phyloP scores from a whole-genome alignment of 2,329 filamentous ascomycete genomes.

The Nothophoma quercina region DNA sequence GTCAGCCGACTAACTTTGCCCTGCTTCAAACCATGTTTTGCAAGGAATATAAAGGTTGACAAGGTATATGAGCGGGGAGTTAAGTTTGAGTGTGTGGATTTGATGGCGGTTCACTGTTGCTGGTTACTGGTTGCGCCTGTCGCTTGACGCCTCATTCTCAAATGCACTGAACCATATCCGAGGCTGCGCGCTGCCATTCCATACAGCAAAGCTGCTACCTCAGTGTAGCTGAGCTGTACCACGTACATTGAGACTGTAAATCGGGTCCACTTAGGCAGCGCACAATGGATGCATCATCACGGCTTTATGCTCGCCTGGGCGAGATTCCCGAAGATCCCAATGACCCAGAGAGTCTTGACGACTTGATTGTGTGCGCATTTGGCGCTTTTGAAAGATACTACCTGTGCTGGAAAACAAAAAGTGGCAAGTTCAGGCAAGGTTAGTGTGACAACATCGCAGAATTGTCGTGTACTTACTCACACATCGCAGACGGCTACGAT shows the following conservation, averaged over 20 bases:
- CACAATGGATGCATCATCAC: conserved; percentile 39
- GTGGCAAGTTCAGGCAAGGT: conserved; percentile 49
- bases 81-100: background rate
- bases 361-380: conserved; percentile 50
- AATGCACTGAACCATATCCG: too few relatives aligned
- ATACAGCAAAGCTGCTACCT: background rate
- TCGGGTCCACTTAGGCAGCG: background rate
- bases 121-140: background rate
- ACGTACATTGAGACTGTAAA: too few relatives aligned
- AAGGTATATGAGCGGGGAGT: background rate
- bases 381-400: conserved; percentile 52
- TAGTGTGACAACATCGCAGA: background rate
- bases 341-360: conserved; percentile 47
- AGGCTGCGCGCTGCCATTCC: too few relatives aligned
- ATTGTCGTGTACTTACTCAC: background rate
- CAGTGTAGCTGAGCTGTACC: background rate
- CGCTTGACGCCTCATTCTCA: too few relatives aligned
- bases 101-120: background rate
- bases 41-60: background rate
- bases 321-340: conserved; percentile 41
- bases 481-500: conserved; percentile 42
- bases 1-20: conserved; percentile 22
- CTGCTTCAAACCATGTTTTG: background rate
- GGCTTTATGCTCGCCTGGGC: conserved; percentile 42
- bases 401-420: conserved; percentile 49